Conservation (phyloP, 768 basidiomycete genomes). For the Podaxis sp. region DNA sequence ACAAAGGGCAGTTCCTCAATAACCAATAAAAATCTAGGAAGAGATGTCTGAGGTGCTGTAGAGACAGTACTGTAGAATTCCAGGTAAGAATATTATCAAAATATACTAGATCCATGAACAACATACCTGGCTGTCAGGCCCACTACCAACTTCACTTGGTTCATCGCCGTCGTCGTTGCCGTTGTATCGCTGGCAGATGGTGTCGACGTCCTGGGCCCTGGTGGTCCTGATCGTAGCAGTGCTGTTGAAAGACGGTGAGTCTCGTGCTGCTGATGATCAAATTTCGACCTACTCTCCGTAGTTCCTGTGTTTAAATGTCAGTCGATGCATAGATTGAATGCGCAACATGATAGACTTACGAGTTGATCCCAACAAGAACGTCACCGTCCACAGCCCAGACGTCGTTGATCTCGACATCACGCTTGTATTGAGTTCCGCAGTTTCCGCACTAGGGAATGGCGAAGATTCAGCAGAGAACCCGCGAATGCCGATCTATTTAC, state of each 20-base stretch:
- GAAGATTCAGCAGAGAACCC: slow-evolving; percentile 9
- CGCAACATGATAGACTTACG: slow-evolving; percentile 22
- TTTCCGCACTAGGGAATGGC: slow-evolving; percentile 28
- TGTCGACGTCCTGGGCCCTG: slow-evolving; percentile 28
- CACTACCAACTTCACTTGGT: slow-evolving; percentile 28
- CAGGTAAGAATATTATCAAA: background rate
- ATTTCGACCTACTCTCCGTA: slow-evolving; percentile 32
- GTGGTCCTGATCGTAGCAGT: slow-evolving; percentile 34
- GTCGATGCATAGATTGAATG: background rate
- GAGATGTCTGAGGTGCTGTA: slow-evolving; percentile 30
- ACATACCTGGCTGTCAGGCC: slow-evolving; percentile 32
- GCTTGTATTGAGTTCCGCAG: slow-evolving; percentile 31
- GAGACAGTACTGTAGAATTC: slow-evolving; percentile 24
- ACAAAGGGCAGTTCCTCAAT: background rate
- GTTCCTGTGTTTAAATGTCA: slow-evolving; percentile 23
- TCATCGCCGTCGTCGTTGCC: slow-evolving; percentile 33
- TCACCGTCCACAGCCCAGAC: slow-evolving; percentile 33
- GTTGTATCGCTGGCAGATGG: slow-evolving; percentile 32
- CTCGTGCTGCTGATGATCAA: background rate
- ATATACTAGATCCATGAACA: background rate
- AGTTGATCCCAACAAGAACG: slow-evolving; percentile 32
- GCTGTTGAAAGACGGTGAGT: slow-evolving; percentile 17
- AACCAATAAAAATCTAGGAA: slow-evolving; percentile 7
- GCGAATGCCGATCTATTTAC: slow-evolving; percentile 6
- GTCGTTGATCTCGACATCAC: slow-evolving; percentile 32